Evolutionary conservation across 306 rosid genomes (phyloP).

Genomic region (Trifolium dubium): DNA sequence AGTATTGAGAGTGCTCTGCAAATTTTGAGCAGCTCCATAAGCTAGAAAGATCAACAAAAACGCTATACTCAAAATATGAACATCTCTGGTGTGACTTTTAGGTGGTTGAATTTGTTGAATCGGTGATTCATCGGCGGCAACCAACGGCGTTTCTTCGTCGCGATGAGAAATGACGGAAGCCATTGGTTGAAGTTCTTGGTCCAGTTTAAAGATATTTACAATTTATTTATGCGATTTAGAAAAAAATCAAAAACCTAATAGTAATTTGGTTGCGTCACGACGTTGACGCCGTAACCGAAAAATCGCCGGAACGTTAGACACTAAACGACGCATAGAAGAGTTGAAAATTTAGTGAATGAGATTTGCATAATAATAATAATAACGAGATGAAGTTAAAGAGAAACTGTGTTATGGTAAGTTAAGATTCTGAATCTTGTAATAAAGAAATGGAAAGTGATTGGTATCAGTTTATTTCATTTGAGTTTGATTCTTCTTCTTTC

Average conservation of each 20-base stretch:
- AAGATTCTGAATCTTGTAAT: not conserved
- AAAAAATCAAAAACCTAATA: conserved; percentile 1
- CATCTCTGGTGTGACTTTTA: conserved; percentile 55
- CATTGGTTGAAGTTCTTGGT: conserved; percentile 45
- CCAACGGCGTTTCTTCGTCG: conserved; percentile 69
- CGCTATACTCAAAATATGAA: conserved; percentile 70
- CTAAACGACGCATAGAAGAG: conserved; percentile 45
- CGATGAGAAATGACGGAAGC: conserved; percentile 41
- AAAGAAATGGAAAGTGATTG: not conserved
- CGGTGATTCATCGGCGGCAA: conserved; percentile 38
- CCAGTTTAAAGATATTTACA: conserved; percentile 9
- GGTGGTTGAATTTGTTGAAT: conserved; percentile 18
- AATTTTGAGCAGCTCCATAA: conserved; percentile 91
- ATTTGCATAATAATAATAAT: not conserved
- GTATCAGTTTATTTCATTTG: not conserved
- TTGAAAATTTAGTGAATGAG: not conserved
- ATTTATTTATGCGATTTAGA: not conserved
- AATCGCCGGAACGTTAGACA: conserved; percentile 56
- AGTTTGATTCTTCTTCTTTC: not conserved
- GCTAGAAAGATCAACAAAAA: conserved; percentile 81
- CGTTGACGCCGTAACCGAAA: not conserved
- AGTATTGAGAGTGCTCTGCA: conserved; percentile 83
- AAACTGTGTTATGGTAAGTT: not conserved
- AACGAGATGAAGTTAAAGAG: not conserved
- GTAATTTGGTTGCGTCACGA: conserved; percentile 22